These are phyloP conservation scores for Aspergillus incahuasiensis DNA, from an alignment of 495 filamentous ascomycete genomes.

Conservation along the genomic window DNA sequence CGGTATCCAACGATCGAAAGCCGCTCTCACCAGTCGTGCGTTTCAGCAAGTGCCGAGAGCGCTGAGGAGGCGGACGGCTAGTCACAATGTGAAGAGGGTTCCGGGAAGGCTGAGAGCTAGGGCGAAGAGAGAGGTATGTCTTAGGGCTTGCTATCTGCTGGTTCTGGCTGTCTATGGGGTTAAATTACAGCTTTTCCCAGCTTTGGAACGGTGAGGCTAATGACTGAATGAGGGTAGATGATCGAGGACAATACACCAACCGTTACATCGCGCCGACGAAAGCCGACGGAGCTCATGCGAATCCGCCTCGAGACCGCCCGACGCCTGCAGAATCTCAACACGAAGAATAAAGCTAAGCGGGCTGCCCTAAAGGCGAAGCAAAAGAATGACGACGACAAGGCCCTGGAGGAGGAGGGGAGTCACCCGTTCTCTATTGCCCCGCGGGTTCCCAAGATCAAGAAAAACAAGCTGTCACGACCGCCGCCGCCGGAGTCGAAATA, in stretches of 20 bases:
- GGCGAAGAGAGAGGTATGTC: slow-evolving; percentile 64
- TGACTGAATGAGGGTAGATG: slow-evolving; percentile 48
- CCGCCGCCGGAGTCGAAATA: slow-evolving; percentile 64
- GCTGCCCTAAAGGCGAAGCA: slow-evolving; percentile 30
- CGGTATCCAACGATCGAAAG: slow-evolving; percentile 70
- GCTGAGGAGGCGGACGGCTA: slow-evolving; percentile 80
- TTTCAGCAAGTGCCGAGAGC: slow-evolving; percentile 86
- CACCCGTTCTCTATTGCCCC: slow-evolving; percentile 40
- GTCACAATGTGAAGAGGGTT: slow-evolving; percentile 91
- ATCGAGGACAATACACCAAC: slow-evolving; percentile 88
- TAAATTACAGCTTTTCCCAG: neutral
- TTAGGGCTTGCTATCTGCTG: neutral
- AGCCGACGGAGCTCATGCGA: slow-evolving; percentile 63
- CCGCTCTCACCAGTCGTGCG: slow-evolving; percentile 62
- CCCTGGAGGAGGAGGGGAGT: slow-evolving; percentile 29
- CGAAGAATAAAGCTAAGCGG: slow-evolving; percentile 49
- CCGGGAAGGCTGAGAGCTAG: slow-evolving; percentile 68
- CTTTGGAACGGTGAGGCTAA: neutral
- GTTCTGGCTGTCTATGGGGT: neutral
- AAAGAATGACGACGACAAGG: slow-evolving; percentile 29
- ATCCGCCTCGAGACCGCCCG: slow-evolving; percentile 81
- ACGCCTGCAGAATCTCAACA: slow-evolving; percentile 60
- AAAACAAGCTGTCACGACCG: slow-evolving; percentile 63
- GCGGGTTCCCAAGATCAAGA: slow-evolving; percentile 64
- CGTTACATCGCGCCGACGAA: slow-evolving; percentile 64